phyloP scores from a whole-genome alignment of 1,284 basidiomycete species.

The Apiotrichum montevideense region DNA sequence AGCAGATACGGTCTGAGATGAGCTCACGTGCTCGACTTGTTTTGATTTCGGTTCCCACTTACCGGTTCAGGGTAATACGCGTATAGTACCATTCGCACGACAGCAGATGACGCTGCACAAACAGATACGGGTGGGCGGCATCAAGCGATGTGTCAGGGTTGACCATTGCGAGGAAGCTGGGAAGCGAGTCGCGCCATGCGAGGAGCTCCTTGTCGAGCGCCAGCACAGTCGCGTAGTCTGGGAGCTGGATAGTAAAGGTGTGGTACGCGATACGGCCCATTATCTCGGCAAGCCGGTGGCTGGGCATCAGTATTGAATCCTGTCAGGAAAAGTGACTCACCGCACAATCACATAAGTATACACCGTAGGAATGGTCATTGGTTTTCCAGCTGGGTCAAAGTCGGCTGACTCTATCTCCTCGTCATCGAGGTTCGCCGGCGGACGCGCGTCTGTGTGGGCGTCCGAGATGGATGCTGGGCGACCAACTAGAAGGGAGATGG shows the following conservation, averaged over 20 bases:
- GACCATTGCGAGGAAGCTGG: constrained; percentile 41
- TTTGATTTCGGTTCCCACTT: constrained; percentile 11
- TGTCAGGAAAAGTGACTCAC: constrained; percentile 16
- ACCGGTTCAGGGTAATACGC: constrained; percentile 42
- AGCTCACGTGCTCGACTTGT: background rate
- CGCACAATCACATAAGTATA: constrained; percentile 47
- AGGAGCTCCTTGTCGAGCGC: constrained; percentile 48
- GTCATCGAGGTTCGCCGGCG: constrained; percentile 48
- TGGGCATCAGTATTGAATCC: constrained; percentile 4
- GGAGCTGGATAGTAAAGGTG: constrained; percentile 48
- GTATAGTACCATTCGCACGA: constrained; percentile 46
- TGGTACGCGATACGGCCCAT: constrained; percentile 49
- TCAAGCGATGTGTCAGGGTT: constrained; percentile 43
- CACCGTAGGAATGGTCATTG: constrained; percentile 44
- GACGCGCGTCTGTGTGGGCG: constrained; percentile 46
- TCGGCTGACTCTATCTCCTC: constrained; percentile 45
- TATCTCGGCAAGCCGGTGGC: constrained; percentile 46
- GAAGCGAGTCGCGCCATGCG: constrained; percentile 43
- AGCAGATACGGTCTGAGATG: constrained; percentile 43
- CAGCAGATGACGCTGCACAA: constrained; percentile 45
- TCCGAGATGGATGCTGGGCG: constrained; percentile 47
- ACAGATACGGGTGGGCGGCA: constrained; percentile 40
- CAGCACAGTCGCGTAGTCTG: constrained; percentile 47
- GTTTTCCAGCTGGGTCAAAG: constrained; percentile 46
- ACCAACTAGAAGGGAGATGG: constrained; percentile 47